Evolutionary conservation across 1,139 yeast genomes (phyloP), one percentile per base, ranked within the genome.

Genomic region (Zygotorulaspora mrakii): DNA sequence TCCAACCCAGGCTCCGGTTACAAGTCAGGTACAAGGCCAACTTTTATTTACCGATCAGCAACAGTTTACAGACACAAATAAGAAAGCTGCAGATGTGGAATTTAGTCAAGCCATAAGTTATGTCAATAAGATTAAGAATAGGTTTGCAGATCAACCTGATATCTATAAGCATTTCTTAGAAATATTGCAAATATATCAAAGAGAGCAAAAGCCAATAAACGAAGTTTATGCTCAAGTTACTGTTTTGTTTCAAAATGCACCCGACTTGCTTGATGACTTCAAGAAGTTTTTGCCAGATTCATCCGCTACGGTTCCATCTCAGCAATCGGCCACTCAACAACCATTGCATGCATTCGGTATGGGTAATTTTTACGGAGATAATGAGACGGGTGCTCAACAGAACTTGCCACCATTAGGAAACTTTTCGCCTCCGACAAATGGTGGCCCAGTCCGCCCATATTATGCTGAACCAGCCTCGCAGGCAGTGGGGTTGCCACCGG

Each of bases 191-290:
- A 89, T 96, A 27, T 91, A 91, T 62, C 97, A 91, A 68, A 77
- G 95, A 46, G 98, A 91, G 57, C 95, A 88, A 59, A 83, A 88
- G 55, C 95, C 96, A 32, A 91, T 91, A 44, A 82, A 87, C 39
- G 97, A 91, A 58, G 97, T 91, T 7, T 91, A 91, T 57, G 82
- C 87, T 43, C 96, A 91, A 60, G 96, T 91, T 2, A 86, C 96
- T 1, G 74, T 79, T 17, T 70, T 91, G 41, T 91, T 91, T 68
- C 82, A 87, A 43, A 86, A 86, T 54, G 95, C 96, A 4, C 98
- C 97, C 1, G 98, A 91, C 62, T 73, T 91, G 49, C 68, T 91
- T 50, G 95, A 87, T 53, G 98, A 94, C 61, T 91, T 91, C 66
- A 88, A 89, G 62, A 94, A 88, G 62, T 91, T 91, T 59, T 73